Base-by-base conservation (phyloP, 305 asterid species). In the Plantago rigida region DNA sequence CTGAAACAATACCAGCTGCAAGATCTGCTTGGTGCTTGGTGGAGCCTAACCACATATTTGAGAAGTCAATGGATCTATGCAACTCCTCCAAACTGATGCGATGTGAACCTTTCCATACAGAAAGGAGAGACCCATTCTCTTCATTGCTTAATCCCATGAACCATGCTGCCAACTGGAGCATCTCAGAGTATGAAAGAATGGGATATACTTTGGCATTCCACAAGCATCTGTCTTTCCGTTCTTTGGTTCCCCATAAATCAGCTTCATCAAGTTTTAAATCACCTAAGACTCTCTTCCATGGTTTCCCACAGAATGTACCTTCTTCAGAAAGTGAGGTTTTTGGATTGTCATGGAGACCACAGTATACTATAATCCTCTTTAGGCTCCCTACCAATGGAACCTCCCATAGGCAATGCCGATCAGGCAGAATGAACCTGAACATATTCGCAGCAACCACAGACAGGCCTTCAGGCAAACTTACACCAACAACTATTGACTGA, bases 321-420 rank as follows among this genome's bases (percentile, higher is more conserved):
- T 82, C 87, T 70, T 79, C 78, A 42, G 78, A 69, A 49, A 77
- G 56, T 36, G 82, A 68, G 62, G n/a, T 76, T 74, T 92, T 92
- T 10, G 95, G 99, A 74, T 92, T 92, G 72, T 92, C 96, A 70
- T 84, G 95, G 76, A 92, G 86, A 68, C 96, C 94, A 74, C 96
- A 88, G 73, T 77, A 92, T 52, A 88, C 96, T 63, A 92, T 74
- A 59, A 88, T 84, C 71, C 85, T 22, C 26, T 22, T 81, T 65
- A 79, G 34, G 57, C 54, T 62, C 68, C 87, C 96, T 51, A 82
- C 70, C 74, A 88, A 79, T 42, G 99, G 95, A 73, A 92, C 97
- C 87, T 88, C 95, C 99, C 99, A 92, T 57, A 92, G 84, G 79
- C 99, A 92, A 77, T 86, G 95, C 15, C 97, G 95, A 73, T 88